Evolutionary conservation across 2,329 filamentous ascomycete genomes (phyloP).

Genomic region (Arthrobotrys megalospora): DNA sequence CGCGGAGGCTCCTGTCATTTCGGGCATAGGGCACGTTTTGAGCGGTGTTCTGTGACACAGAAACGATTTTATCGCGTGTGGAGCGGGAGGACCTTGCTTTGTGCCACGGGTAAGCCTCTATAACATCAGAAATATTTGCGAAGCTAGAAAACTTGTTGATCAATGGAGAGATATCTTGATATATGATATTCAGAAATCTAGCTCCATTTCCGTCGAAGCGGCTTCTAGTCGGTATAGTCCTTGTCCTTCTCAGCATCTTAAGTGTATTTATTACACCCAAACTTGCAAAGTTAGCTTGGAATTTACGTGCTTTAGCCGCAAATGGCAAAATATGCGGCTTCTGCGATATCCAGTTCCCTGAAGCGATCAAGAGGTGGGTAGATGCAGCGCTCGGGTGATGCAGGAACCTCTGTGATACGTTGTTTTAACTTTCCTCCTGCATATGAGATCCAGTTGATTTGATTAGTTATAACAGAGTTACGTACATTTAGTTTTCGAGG

Average conservation of each 20-base stretch:
- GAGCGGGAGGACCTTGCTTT: slow-evolving; percentile 33
- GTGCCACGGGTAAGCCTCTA: slow-evolving; percentile 2
- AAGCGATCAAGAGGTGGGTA: slow-evolving; percentile 16
- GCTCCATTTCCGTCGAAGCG: neutral
- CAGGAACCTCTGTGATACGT: neutral
- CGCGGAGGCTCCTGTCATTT: slow-evolving; percentile 47
- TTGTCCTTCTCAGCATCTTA: neutral
- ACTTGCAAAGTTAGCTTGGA: no score
- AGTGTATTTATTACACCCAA: no score
- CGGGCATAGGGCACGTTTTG: slow-evolving; percentile 47
- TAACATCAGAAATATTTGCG: slow-evolving; percentile 7
- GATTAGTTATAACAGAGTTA: no score
- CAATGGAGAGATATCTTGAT: no score
- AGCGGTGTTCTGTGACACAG: slow-evolving; percentile 23
- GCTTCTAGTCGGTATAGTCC: neutral
- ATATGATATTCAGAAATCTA: neutral
- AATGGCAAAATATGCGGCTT: slow-evolving; percentile 21
- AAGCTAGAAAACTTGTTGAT: no score
- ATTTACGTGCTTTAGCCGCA: slow-evolving; percentile 2
- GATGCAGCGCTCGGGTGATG: slow-evolving; percentile 22
- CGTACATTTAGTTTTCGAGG: no score
- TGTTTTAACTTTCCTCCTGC: neutral
- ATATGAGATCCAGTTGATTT: neutral
- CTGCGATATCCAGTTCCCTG: slow-evolving; percentile 6
- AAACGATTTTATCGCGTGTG: slow-evolving; percentile 49